Evolutionary conservation across 257 asterid species (phyloP).

Genomic region (Solanum infundibuliforme): DNA sequence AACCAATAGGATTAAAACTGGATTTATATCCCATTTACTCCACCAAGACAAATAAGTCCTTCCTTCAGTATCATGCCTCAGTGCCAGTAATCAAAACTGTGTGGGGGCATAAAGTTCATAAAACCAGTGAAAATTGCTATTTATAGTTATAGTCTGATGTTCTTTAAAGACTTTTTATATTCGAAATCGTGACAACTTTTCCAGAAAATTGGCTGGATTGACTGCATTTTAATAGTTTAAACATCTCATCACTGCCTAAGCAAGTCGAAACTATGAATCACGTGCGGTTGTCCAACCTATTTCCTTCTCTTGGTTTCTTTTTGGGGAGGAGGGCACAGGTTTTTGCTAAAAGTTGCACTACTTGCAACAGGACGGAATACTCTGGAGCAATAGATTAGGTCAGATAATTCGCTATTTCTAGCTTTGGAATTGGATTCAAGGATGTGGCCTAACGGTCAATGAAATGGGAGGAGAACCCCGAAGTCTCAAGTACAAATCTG

Average conservation of each 20-base stretch:
- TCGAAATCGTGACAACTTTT: background rate
- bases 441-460: background rate
- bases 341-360: background rate
- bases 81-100: background rate
- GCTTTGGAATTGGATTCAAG: background rate
- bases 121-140: background rate
- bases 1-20: background rate
- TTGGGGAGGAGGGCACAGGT: background rate
- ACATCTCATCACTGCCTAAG: background rate
- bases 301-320: background rate
- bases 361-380: background rate
- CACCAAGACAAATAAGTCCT: background rate
- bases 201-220: background rate
- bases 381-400: background rate
- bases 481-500: background rate
- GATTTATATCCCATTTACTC: background rate
- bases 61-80: background rate
- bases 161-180: background rate
- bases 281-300: background rate
- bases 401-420: background rate
- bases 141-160: background rate
- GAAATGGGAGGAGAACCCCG: background rate
- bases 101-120: background rate
- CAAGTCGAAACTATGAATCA: background rate
- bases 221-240: background rate